Base-by-base conservation (phyloP, 257 asterid genomes). In the Euphrasia confusa region DNA sequence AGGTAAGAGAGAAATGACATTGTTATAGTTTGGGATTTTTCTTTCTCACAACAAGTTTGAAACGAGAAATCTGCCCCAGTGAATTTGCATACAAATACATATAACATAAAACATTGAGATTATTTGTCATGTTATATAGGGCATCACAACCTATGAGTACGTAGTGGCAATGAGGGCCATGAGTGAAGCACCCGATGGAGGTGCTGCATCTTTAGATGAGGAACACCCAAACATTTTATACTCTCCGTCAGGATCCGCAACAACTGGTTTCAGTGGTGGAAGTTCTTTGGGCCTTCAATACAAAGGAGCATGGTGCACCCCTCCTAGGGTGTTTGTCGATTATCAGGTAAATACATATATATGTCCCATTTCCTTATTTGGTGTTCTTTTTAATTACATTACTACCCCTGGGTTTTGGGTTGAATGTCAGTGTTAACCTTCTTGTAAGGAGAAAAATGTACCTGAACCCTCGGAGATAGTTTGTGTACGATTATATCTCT, bases 241-340 rank as follows among this genome's bases (percentile, higher is more conserved):
- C 75, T 93, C 99, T 32, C 99, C 96, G 6, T 74, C 99, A 2
- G 96, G 96, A 35, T 87, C 99, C 3, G 95, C 95, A 4, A 89
- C 96, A 3, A 93, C 99, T 5, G 99, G 99, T 64, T 87, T 83
- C 65, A 89, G 99, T 17, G 99, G 92, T 63, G 97, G 96, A 58
- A 93, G 99, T 71, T 93, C 99, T 14, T 74, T 93, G 80, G 99
- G 97, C 44, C 83, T 93, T 76, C 99, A 93, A 67, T 93, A 89
- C 68, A 93, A 93, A 77, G 99, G 99, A 68, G 97, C 97, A 40
- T 93, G 97, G 99, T 93, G 99, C 84, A 93, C 99, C 68, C 99
- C 99, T 73, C 99, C 99, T 59, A 76, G 99, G 67, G 95, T 93
- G 58, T 89, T 93, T 68, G 95, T 93, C 21, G 99, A 89, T 73